Evolutionary conservation across 2,329 filamentous ascomycete genomes (phyloP), one percentile per base, ranked within the genome.

Genomic region (Calonectria ilicicola): DNA sequence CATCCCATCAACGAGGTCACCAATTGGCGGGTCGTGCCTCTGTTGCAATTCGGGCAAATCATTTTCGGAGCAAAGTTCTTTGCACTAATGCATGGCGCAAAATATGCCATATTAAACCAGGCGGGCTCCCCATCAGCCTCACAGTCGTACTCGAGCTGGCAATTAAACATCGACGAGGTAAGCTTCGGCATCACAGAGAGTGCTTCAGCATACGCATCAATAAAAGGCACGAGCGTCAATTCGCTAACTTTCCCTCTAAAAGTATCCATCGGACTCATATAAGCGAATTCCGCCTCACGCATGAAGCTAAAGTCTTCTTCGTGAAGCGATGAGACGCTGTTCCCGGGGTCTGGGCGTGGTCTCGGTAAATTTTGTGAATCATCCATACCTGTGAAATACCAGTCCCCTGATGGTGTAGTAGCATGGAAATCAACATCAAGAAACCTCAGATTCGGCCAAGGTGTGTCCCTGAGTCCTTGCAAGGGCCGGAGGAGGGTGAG

Each of bases 121-220:
- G 21, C 14, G 2, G 63, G 63, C 3, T 65, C 63, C 15, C 46
- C 56, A 10, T 58, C 42, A 4, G 29, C 8, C 17, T 62, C 26
- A 12, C 38, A 44, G 2, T 64, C 23, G 35, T 49, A n/a, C 42
- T 60, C 42, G 19, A 69, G 65, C 7, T 69, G 23, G 15, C 58
- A 72, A 14, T 47, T 38, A 21, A 72, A 26, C 5, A 29, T 26
- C 2, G 66, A 51, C 2, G 60, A 35, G n/a, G 19, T 35, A 29
- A 72, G 58, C 42, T 62, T 69, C 1, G 70, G 70, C 70, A 72
- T 72, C 7, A n/a, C 40, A 2, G 70, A 69, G 1, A 72, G 40
- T 5, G 70, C 70, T 8, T 65, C 42, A 12, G 26, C 70, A 15
- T 60, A 72, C 0, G 49, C 35, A 2, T 69, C 70, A 15, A 72